Evolutionary conservation across 345 rosid genomes (phyloP).

Genomic region (Aegle marmelos): DNA sequence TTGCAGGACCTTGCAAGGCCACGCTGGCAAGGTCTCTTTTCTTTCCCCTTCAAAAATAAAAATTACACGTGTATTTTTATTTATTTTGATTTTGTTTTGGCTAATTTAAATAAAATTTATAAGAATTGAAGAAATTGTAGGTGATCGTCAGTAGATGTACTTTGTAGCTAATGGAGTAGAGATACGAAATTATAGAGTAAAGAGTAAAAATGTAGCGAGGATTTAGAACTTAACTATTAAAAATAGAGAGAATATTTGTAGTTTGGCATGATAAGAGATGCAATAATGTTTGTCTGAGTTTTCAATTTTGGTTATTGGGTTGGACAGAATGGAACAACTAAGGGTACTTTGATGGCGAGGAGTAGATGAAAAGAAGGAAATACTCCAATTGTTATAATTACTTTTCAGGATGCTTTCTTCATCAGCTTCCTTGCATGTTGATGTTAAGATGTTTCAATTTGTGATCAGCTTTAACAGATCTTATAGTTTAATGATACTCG

Average conservation of each 20-base stretch:
- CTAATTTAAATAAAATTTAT: background rate
- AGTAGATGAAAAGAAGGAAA: background rate
- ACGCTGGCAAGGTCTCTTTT: conserved; percentile 72
- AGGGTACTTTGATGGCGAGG: background rate
- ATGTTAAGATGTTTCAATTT: background rate
- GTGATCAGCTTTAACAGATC: background rate
- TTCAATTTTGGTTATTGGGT: background rate
- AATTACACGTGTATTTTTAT: background rate
- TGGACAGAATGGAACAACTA: background rate
- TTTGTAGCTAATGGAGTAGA: background rate
- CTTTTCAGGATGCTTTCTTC: background rate
- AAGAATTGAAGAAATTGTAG: background rate
- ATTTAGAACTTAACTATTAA: background rate
- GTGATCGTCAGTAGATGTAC: background rate
- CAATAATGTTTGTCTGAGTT: background rate
- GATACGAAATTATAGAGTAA: background rate
- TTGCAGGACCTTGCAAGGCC: conserved; percentile 94
- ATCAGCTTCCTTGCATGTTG: background rate
- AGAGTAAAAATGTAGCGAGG: background rate
- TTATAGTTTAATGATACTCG: background rate
- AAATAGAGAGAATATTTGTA: background rate
- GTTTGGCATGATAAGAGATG: background rate
- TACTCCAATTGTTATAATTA: background rate
- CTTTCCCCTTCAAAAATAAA: too few relatives aligned
- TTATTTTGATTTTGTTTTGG: background rate